These are phyloP conservation scores for Spergularia azorica DNA, from an alignment of 179 eudicot genomes.

Conservation along the genomic window DNA sequence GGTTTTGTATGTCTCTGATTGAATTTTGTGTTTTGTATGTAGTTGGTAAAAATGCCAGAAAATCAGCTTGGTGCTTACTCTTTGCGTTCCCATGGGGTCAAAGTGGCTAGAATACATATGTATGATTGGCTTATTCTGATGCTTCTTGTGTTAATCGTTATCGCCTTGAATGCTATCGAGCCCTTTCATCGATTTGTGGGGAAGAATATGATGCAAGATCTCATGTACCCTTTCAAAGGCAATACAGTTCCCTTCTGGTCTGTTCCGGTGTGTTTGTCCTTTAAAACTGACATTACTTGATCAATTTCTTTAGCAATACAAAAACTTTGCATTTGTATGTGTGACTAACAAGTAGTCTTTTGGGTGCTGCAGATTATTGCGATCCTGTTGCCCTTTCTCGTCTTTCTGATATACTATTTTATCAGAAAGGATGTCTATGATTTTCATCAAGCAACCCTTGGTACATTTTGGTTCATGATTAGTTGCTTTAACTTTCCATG, in stretches of 20 bases:
- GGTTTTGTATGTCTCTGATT: constrained; percentile 11
- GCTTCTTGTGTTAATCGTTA: constrained; percentile 69
- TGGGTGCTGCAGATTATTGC: constrained; percentile 55
- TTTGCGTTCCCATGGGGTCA: constrained; percentile 75
- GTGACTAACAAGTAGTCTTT: not conserved
- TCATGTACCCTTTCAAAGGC: constrained; percentile 72
- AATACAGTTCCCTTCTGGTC: constrained; percentile 86
- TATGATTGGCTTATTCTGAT: constrained; percentile 89
- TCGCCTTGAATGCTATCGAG: constrained; percentile 70
- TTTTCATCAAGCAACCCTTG: constrained; percentile 88
- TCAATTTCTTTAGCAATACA: not conserved
- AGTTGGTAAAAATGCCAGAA: constrained; percentile 57
- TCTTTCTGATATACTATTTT: constrained; percentile 66
- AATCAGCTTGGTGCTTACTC: constrained; percentile 77
- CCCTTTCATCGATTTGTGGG: constrained; percentile 97
- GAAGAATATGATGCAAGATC: constrained; percentile 81
- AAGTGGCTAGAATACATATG: constrained; percentile 79
- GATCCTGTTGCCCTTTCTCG: constrained; percentile 62
- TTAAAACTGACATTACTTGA: not conserved
- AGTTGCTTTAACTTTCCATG: not conserved
- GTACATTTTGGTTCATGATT: constrained; percentile 31
- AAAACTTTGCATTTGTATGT: not conserved
- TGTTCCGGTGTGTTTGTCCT: constrained; percentile 31
- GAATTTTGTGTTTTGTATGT: constrained; percentile 21
- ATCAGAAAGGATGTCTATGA: constrained; percentile 84